phyloP scores from a whole-genome alignment of 495 filamentous ascomycete species.

The Penicillium simplicissimum region DNA sequence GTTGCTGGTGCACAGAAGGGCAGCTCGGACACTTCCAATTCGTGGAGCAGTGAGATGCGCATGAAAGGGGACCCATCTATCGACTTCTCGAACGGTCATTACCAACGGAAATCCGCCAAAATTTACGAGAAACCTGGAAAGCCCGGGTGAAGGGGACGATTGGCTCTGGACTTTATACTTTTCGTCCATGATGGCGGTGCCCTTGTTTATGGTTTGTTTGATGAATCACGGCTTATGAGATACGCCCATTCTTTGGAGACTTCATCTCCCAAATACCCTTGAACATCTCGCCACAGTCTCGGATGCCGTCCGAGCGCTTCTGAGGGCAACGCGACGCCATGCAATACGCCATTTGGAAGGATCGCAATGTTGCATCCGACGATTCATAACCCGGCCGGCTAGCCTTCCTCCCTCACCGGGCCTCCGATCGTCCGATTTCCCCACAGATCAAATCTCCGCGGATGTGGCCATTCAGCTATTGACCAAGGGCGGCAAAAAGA shows the following conservation, averaged over 20 bases:
- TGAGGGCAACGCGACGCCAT: not conserved
- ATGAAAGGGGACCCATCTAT: constrained; percentile 27
- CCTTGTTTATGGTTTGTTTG: constrained; percentile 5
- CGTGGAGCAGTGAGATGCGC: constrained; percentile 38
- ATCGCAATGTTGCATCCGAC: not conserved
- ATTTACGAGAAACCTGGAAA: constrained; percentile 18
- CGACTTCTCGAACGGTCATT: constrained; percentile 31
- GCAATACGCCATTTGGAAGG: not conserved
- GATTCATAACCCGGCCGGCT: not conserved
- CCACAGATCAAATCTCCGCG: not conserved
- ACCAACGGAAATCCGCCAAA: constrained; percentile 12
- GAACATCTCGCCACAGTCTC: not conserved
- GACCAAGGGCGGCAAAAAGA: not conserved
- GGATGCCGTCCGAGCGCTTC: not conserved
- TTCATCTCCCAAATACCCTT: constrained; percentile 12
- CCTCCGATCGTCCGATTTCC: not conserved
- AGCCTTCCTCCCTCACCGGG: not conserved
- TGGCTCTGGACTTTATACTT: not conserved
- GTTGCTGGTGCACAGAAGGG: constrained; percentile 20
- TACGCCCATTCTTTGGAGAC: constrained; percentile 13
- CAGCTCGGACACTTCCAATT: constrained; percentile 32
- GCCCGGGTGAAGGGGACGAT: constrained; percentile 12
- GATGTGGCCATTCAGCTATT: not conserved
- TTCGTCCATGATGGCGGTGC: not conserved
- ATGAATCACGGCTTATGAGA: constrained; percentile 30